phyloP scores from a whole-genome alignment of 164 flowering plant species.

The Protea cynaroides region DNA sequence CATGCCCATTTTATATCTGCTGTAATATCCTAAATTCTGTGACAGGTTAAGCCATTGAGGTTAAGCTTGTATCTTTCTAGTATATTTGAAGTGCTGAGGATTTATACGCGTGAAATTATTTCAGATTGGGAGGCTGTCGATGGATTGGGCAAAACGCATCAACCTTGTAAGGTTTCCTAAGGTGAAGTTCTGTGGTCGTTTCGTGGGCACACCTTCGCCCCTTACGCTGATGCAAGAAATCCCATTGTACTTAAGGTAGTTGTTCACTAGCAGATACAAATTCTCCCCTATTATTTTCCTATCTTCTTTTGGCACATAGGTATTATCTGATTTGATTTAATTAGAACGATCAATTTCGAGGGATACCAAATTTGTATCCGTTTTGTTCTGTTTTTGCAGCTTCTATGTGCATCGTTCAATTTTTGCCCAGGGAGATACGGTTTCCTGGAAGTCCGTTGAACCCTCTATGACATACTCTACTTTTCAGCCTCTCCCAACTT shows the following conservation, averaged over 20 bases:
- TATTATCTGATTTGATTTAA: not conserved
- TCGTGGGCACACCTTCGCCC: conserved; percentile 38
- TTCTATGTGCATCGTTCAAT: conserved; percentile 57
- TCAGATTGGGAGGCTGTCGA: conserved; percentile 76
- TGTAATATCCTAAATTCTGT: not conserved
- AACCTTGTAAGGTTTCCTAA: conserved; percentile 47
- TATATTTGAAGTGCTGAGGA: not conserved
- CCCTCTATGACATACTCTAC: conserved; percentile 37
- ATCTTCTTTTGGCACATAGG: not conserved
- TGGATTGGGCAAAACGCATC: conserved; percentile 68
- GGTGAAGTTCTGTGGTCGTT: conserved; percentile 57
- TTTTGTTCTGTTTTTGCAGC: conserved; percentile 28
- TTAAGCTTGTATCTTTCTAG: not conserved
- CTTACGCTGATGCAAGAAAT: conserved; percentile 62
- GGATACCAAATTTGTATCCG: not conserved
- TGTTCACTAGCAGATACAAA: not conserved
- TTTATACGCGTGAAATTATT: not conserved
- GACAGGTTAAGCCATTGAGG: not conserved
- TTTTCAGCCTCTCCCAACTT: conserved; percentile 41
- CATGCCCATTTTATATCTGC: not conserved
- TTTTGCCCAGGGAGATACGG: conserved; percentile 39
- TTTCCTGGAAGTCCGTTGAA: conserved; percentile 44
- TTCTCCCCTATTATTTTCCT: not conserved
- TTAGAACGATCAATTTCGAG: not conserved
- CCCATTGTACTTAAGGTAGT: conserved; percentile 57